Conservation (phyloP, 2,329 filamentous ascomycete genomes). For the Fusarium brevicatenulatum region DNA sequence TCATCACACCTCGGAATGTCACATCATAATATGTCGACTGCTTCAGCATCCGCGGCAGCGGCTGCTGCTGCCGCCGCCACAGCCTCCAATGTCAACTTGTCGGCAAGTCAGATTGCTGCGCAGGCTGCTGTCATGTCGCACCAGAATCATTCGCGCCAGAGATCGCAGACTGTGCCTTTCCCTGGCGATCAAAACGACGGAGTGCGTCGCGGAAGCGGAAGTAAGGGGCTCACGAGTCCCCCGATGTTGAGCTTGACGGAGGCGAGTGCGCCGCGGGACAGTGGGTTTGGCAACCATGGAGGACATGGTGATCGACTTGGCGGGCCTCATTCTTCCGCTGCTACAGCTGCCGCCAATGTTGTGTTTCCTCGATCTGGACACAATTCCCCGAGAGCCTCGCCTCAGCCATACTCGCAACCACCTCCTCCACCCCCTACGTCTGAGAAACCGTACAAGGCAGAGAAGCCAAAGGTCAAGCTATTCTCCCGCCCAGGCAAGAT, state of each 20-base stretch:
- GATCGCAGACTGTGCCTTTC: constrained; percentile 78
- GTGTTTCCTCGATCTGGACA: constrained; percentile 75
- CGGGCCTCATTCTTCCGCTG: constrained; percentile 70
- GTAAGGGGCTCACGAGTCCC: constrained; percentile 66
- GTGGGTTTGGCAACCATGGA: constrained; percentile 59
- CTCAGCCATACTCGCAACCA: constrained; percentile 51
- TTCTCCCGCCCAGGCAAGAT: constrained; percentile 84
- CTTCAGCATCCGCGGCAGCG: constrained; percentile 32
- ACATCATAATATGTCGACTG: constrained; percentile 41
- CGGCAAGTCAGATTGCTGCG: constrained; percentile 82
- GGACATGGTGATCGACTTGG: constrained; percentile 63
- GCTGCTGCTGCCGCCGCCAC: constrained; percentile 52
- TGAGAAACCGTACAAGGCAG: constrained; percentile 69
- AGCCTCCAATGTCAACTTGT: constrained; percentile 53
- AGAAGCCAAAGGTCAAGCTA: constrained; percentile 83
- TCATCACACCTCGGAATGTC: constrained; percentile 61
- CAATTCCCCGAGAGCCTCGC: constrained; percentile 58
- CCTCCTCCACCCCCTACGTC: constrained; percentile 52
- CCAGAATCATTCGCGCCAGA: constrained; percentile 67
- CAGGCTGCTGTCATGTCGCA: constrained; percentile 79
- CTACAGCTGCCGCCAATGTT: constrained; percentile 76
- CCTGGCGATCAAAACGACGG: constrained; percentile 58
- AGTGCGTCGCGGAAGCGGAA: constrained; percentile 56
- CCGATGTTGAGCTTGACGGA: constrained; percentile 73
- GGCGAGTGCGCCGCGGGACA: constrained; percentile 69